These are phyloP conservation scores for Akanthomyces uredinophilus DNA, from an alignment of 2,329 filamentous ascomycete genomes.

Conservation along the genomic window DNA sequence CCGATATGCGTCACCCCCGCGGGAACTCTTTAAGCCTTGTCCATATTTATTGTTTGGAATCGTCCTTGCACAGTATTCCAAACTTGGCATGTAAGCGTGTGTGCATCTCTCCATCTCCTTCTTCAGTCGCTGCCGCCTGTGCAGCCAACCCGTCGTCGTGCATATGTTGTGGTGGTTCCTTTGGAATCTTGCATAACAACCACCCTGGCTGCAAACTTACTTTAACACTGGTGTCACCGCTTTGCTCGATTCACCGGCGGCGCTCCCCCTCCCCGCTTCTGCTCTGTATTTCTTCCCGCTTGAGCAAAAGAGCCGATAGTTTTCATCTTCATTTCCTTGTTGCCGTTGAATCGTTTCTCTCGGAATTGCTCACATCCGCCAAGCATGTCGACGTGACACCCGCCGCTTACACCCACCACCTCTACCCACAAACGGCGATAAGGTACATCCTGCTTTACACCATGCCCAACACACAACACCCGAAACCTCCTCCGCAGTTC, in stretches of 20 bases:
- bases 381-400: slow-evolving; percentile 2
- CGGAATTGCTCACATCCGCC: not conserved
- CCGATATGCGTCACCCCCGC: not conserved
- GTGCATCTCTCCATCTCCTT: not conserved
- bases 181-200: slow-evolving; percentile 1
- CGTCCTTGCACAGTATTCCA: not conserved
- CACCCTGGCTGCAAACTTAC: slow-evolving; percentile 1
- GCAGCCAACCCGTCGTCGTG: not conserved
- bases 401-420: not conserved
- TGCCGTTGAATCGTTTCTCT: not conserved
- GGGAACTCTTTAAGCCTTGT: not conserved
- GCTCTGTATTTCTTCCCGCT: not conserved
- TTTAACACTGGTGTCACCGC: slow-evolving; percentile 6
- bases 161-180: not conserved
- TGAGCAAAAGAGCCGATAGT: not conserved
- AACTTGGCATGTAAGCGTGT: not conserved
- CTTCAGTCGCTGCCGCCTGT: not conserved
- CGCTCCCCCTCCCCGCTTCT: not conserved
- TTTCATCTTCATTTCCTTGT: not conserved
- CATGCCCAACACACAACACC: slow-evolving; percentile 1
- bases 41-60: not conserved
- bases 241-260: slow-evolving; percentile 1
- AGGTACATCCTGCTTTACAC: not conserved
- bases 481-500: not conserved
- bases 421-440: not conserved